A percentile compares a stretch with the other conserved stretches of the same genome.
These are phyloP conservation scores for Lactarius psammicola DNA, from an alignment of 768 basidiomycete species.

Conservation along the genomic window DNA sequence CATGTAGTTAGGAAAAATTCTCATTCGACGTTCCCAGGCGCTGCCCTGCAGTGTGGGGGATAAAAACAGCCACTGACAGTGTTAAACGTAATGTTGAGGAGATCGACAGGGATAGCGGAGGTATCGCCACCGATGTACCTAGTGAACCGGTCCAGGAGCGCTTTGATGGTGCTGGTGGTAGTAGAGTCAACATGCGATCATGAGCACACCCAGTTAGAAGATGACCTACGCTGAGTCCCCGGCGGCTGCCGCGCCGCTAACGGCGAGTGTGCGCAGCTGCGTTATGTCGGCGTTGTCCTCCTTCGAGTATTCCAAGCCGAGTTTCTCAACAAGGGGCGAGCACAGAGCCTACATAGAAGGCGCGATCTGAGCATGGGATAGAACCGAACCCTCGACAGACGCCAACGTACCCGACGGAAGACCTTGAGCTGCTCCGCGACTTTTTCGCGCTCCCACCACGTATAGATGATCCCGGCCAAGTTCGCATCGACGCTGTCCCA, in stretches of 20 bases:
- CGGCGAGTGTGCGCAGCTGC: constrained; percentile 72
- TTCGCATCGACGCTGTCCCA: constrained; percentile 69
- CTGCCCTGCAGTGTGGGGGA: too few relatives aligned
- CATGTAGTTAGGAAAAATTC: neutral
- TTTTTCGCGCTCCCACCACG: constrained; percentile 82
- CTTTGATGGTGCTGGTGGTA: constrained; percentile 61
- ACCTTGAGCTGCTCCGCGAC: constrained; percentile 54
- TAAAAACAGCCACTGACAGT: constrained; percentile 41
- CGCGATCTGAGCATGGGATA: neutral
- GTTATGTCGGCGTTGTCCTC: constrained; percentile 66
- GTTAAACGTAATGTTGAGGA: constrained; percentile 56
- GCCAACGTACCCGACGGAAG: constrained; percentile 53
- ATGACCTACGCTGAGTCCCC: constrained; percentile 42
- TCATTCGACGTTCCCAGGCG: neutral
- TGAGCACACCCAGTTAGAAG: neutral
- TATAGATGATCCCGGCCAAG: constrained; percentile 52
- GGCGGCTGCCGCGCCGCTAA: constrained; percentile 52
- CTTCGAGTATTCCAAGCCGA: constrained; percentile 73
- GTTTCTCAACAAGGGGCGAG: constrained; percentile 68
- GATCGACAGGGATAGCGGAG: constrained; percentile 75
- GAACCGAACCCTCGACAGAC: neutral
- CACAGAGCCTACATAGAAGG: constrained; percentile 51
- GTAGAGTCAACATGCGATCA: constrained; percentile 30
- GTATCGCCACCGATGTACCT: constrained; percentile 70
- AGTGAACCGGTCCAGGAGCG: constrained; percentile 68